Conservation (phyloP, 139 green algal species). For the Chlamydomonas sp. region DNA sequence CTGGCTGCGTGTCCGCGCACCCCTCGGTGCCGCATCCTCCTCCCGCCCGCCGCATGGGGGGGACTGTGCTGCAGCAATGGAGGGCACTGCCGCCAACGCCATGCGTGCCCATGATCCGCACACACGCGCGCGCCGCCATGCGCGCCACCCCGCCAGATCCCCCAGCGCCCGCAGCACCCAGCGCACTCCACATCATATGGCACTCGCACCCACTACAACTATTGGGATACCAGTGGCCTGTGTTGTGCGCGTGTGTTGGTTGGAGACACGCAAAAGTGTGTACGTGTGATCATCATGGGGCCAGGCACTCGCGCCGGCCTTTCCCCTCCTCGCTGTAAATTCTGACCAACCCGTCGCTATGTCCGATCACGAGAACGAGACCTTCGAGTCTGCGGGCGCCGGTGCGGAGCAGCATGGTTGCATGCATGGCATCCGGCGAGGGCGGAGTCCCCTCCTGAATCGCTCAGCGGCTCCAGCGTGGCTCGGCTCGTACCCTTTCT, state of each 20-base stretch:
- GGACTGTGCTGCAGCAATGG: not conserved
- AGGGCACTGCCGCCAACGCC: not conserved
- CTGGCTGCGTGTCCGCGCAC: not conserved
- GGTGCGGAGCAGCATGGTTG: no score
- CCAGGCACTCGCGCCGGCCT: not conserved
- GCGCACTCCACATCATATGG: no score
- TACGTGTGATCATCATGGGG: not conserved
- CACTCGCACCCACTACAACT: not conserved
- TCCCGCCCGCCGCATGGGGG: not conserved
- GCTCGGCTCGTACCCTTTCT: no score
- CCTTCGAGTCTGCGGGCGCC: not conserved
- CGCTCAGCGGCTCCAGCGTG: no score
- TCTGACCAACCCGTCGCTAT: not conserved
- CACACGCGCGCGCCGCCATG: not conserved
- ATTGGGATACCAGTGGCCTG: not conserved
- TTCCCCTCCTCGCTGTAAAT: not conserved
- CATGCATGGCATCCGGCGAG: no score
- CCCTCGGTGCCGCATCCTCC: not conserved
- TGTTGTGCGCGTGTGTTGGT: not conserved
- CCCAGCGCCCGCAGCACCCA: not conserved
- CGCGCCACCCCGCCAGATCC: not conserved
- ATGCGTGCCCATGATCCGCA: not conserved
- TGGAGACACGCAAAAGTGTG: not conserved
- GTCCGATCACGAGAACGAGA: constrained; percentile 1
- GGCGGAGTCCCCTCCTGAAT: no score